Base-by-base conservation (phyloP, 495 filamentous ascomycete genomes). In the Tuber umbilicatum region DNA sequence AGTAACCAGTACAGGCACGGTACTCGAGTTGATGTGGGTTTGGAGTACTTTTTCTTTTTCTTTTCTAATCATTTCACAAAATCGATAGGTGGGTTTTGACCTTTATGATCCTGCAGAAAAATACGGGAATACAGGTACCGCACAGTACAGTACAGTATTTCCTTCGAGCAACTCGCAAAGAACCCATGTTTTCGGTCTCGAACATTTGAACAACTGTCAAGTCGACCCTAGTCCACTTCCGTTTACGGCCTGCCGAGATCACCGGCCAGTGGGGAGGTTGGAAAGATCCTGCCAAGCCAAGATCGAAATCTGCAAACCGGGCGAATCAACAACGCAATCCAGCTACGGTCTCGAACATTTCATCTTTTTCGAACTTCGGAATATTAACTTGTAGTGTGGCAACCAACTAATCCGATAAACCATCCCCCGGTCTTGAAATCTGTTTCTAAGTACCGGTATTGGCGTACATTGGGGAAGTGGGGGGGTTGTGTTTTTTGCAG, bases 171-270 rank as follows among this genome's bases (percentile, higher is more conserved):
- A 17, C 50, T n/a, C 23, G 50, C 50, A 60, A 60, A 60, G 50
- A 14, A 31, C 16, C 55, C 14, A 35, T 64, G 55, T 35, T 64
- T 64, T 64, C 35, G 55, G 55, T 64, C 55, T 64, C 55, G 55
- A 64, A 64, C 55, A 64, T 64, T 35, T 64, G 55, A 64, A 64
- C 55, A 64, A 35, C 55, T 64, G 55, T 64, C 55, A 64, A 35
- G 55, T 64, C 27, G 27, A 35, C 55, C 55, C 55, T 64, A 64
- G 55, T 64, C 55, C 14, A 64, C 55, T 64, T 64, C 55, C 27
- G 55, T 64, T 64, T 16, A 64, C 27, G 45, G 55, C 31, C 55
- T 64, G 27, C 55, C 55, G 55, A 64, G 27, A 14, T 35, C 35
- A 35, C 27, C 55, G 14, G 55, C 55, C 12, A 64, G 31, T 64